Base-by-base conservation (phyloP, 257 asterid genomes). In the Ballota nigra region DNA sequence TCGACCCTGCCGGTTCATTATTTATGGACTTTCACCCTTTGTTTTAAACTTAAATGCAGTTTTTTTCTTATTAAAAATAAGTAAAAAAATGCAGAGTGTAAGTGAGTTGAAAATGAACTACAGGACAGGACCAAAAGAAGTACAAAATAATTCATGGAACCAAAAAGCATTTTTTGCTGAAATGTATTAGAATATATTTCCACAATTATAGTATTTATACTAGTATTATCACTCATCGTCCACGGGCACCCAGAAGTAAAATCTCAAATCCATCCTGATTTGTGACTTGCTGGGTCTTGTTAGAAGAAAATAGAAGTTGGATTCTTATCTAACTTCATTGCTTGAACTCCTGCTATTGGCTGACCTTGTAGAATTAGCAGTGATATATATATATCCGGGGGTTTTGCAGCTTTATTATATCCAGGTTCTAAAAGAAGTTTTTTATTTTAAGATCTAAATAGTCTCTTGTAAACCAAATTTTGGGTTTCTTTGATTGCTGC, bases 321-420 rank as follows among this genome's bases (percentile, higher is more conserved):
- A 68, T n/a, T 53, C 56, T 56, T 36, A 18, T 69, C 56, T 23
- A 70, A 24, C 67, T 57, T 57, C 67, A 23, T 41, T 51, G 0
- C 28, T 60, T 51, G 56, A 36, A 22, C 55, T 63, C 38, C 16
- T 34, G 6, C 33, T 22, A 22, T 49, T 53, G 47, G 24, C 66
- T 24, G 56, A 31, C 5, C 59, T 24, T 55, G 58, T 53, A 34
- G 33, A 36, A 26, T 1, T 26, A 1, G 29, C 29, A 26, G 29
- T 13, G n/a, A n/a, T n/a, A n/a, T n/a, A n/a, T n/a, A n/a, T n/a
- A n/a, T n/a, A n/a, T n/a, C n/a, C n/a, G n/a, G n/a, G n/a, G n/a
- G n/a, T n/a, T n/a, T n/a, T n/a, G n/a, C n/a, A n/a, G n/a, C n/a
- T n/a, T n/a, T n/a, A n/a, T n/a, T n/a, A n/a, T n/a, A n/a, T n/a